A percentile compares a stretch with the other conserved stretches of the same genome.
Evolutionary conservation across 306 rosid species (phyloP).

Genomic region (Quercus berberidifolia): DNA sequence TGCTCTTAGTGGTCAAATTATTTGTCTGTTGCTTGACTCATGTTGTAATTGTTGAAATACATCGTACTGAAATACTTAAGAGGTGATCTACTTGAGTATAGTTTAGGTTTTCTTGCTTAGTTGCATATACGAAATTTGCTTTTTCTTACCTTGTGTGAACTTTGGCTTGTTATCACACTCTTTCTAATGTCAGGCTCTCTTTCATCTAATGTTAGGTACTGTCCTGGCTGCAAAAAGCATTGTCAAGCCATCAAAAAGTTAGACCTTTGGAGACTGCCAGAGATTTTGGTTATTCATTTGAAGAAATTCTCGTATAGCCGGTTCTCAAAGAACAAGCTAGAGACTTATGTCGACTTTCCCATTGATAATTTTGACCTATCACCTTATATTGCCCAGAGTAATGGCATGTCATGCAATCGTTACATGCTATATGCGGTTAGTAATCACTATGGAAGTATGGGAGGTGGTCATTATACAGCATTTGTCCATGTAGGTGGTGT

Average conservation of each 20-base stretch:
- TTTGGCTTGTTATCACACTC: neutral
- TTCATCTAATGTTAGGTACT: slow-evolving; percentile 55
- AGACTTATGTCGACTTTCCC: slow-evolving; percentile 93
- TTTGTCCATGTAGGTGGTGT: slow-evolving; percentile 83
- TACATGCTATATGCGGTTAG: slow-evolving; percentile 93
- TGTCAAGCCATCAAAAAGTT: slow-evolving; percentile 94
- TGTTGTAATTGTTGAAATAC: slow-evolving; percentile 9
- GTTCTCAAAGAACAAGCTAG: slow-evolving; percentile 85
- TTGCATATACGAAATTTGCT: neutral
- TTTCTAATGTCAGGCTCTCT: slow-evolving; percentile 22
- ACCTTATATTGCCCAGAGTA: slow-evolving; percentile 53
- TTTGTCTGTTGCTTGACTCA: slow-evolving; percentile 4
- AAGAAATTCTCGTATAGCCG: slow-evolving; percentile 97
- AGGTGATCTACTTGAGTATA: slow-evolving; percentile 3
- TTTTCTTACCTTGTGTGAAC: slow-evolving; percentile 13
- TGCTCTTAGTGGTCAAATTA: slow-evolving; percentile 13
- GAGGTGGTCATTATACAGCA: slow-evolving; percentile 99
- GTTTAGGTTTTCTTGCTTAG: slow-evolving; percentile 15
- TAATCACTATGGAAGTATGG: slow-evolving; percentile 98
- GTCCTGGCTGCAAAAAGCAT: slow-evolving; percentile 88
- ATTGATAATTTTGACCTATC: slow-evolving; percentile 86
- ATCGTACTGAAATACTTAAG: neutral
- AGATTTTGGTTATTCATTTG: slow-evolving; percentile 94
- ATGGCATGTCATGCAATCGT: slow-evolving; percentile 48
- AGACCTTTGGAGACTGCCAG: slow-evolving; percentile 99